phyloP scores from a whole-genome alignment of 805 yeast genomes.

The Yamadazyma takamatsuzukensis region DNA sequence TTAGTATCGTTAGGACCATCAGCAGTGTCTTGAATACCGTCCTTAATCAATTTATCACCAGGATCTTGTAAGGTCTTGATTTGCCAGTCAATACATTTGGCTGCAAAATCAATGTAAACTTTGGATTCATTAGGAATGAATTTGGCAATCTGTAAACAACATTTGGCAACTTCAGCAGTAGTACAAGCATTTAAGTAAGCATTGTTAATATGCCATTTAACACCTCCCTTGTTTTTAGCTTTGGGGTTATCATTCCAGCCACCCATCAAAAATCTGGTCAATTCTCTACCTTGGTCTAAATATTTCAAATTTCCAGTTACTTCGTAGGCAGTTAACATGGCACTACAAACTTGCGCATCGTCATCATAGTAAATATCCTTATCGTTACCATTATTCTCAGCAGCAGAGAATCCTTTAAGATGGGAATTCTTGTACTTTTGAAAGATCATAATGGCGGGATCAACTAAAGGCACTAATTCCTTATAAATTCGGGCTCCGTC shows the following conservation, averaged over 20 bases:
- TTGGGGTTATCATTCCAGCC: slow-evolving; percentile 52
- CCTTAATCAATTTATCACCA: slow-evolving; percentile 53
- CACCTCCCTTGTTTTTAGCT: slow-evolving; percentile 52
- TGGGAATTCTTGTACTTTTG: slow-evolving; percentile 49
- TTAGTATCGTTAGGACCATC: slow-evolving; percentile 47
- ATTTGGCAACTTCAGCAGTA: slow-evolving; percentile 64
- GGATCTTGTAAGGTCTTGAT: slow-evolving; percentile 49
- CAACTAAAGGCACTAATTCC: slow-evolving; percentile 51
- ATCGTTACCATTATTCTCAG: slow-evolving; percentile 56
- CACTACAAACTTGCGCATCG: slow-evolving; percentile 70
- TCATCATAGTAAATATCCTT: slow-evolving; percentile 69
- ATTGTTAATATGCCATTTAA: slow-evolving; percentile 63
- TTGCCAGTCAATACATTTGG: slow-evolving; percentile 56
- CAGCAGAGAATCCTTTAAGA: slow-evolving; percentile 60
- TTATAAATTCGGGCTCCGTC: slow-evolving; percentile 59
- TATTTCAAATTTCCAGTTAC: slow-evolving; percentile 55
- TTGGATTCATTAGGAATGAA: slow-evolving; percentile 47
- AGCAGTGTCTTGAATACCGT: slow-evolving; percentile 52
- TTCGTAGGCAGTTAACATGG: slow-evolving; percentile 62
- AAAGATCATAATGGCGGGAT: slow-evolving; percentile 48
- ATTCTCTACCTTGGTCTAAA: slow-evolving; percentile 54
- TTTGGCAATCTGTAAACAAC: slow-evolving; percentile 53
- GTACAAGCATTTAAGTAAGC: slow-evolving; percentile 62
- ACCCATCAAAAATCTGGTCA: slow-evolving; percentile 59
- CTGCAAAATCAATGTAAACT: slow-evolving; percentile 55